Evolutionary conservation across 768 basidiomycete species (phyloP), one percentile per base, ranked within the genome.

Genomic region (Rhodosporidiobolus sp.): DNA sequence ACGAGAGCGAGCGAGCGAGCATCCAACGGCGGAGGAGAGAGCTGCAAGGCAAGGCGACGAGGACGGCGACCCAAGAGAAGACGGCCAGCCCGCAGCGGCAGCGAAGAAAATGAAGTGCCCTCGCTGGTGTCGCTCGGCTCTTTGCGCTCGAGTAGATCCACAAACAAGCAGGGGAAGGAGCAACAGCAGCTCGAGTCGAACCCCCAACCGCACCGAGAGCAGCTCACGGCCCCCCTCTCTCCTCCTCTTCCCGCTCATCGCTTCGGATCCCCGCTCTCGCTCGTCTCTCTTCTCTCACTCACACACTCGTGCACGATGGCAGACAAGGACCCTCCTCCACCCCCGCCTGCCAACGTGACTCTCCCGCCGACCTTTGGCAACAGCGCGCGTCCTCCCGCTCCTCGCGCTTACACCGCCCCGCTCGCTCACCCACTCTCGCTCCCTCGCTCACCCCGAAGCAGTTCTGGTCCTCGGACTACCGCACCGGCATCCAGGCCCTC

Each of bases 401-500:
- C 20, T 22, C 28, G 32, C 59, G 22, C 61, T 14, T 7, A 24
- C 63, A 48, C 59, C 46, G 17, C 64, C 46, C 24, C 59, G 17
- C 46, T 14, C 38, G 12, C 30, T 19, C 55, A n/a, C 70, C 34
- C 34, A 22, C 61, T 26, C 65, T 20, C 28, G 43, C 12, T 43
- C 34, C 35, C 28, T 3, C 38, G 14, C 59, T 7, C 45, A 11
- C 46, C 8, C 53, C 2, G 9, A 2, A 38, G 11, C 63, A 75
- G 74, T 75, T 75, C 70, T 75, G 74, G 74, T 63, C 70, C 0
- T n/a, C 10, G 20, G 70, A 72, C 52, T 75, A 75, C 74, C 67
- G 70, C 30, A 35, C 55, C 0, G 74, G 74, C 3, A 45, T 69
- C 68, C 26, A 22, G 0, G 30, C 65, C 22, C 49, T 72, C 43